Conservation (phyloP, 805 yeast genomes). For the Myxozyma geophila region DNA sequence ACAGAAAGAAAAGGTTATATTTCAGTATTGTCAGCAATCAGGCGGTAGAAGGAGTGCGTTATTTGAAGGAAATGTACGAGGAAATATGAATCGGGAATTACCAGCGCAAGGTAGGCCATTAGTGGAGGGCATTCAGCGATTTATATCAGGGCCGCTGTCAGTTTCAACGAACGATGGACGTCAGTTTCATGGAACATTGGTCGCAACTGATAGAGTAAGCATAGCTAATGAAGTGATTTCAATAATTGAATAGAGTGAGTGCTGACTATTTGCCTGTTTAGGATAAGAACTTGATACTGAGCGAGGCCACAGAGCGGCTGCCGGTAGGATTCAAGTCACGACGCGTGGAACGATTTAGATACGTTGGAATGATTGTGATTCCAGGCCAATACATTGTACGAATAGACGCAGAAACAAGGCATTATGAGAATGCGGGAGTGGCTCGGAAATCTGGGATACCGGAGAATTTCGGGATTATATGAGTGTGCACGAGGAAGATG, state of each 20-base stretch:
- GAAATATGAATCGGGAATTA: not conserved
- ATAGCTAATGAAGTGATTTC: not conserved
- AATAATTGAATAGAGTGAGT: not conserved
- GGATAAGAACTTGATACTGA: slow-evolving; percentile 34
- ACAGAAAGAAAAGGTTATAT: too few species aligned
- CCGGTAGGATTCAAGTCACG: slow-evolving; percentile 24
- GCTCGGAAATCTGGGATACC: too few species aligned
- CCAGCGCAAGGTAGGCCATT: not conserved
- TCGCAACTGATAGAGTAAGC: slow-evolving; percentile 37
- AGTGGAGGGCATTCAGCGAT: slow-evolving; percentile 42
- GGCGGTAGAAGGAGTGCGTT: too few species aligned
- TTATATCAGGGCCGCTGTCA: slow-evolving; percentile 19
- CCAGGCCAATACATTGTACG: slow-evolving; percentile 34
- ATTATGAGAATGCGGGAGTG: not conserved
- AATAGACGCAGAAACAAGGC: slow-evolving; percentile 21
- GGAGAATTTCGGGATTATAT: not conserved
- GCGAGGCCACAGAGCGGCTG: slow-evolving; percentile 33
- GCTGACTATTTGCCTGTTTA: not conserved
- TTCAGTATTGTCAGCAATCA: too few species aligned
- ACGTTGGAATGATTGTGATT: slow-evolving; percentile 36
- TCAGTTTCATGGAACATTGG: slow-evolving; percentile 32
- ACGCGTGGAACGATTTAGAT: slow-evolving; percentile 21
- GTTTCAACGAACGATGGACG: slow-evolving; percentile 35
- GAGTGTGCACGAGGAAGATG: not conserved
- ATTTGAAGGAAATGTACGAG: not conserved